Percentiles rank a stretch among this genome's conserved stretches.
Evolutionary conservation across 495 filamentous ascomycete genomes (phyloP).

Genomic region (Hapsidospora chrysogenum): DNA sequence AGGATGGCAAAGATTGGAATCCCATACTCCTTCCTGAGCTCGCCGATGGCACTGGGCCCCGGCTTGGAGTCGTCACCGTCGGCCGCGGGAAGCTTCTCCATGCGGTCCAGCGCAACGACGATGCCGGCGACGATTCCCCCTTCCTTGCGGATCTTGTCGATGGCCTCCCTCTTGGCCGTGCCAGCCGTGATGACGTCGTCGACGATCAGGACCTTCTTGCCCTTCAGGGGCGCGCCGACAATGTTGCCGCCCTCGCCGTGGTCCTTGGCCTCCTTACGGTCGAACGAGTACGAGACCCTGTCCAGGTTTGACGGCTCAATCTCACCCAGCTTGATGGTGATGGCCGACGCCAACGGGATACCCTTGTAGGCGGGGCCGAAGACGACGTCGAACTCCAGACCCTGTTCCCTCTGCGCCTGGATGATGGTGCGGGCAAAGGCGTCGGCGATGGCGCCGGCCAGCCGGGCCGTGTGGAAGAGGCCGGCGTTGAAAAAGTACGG

Average conservation of each 20-base stretch:
- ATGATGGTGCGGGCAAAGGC: constrained; percentile 67
- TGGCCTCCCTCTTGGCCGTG: constrained; percentile 81
- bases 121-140: constrained; percentile 74
- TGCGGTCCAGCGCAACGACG: constrained; percentile 71
- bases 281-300: constrained; percentile 65
- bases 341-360: constrained; percentile 65
- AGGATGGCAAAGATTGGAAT: constrained; percentile 39
- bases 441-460: constrained; percentile 53
- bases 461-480: constrained; percentile 58
- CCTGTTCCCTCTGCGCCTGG: constrained; percentile 17
- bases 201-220: constrained; percentile 72
- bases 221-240: constrained; percentile 68
- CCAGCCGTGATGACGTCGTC: constrained; percentile 95
- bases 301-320: constrained; percentile 38
- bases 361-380: constrained; percentile 95
- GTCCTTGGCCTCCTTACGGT: constrained; percentile 87
- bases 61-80: constrained; percentile 34
- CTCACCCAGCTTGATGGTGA: constrained; percentile 49
- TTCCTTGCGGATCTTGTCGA: constrained; percentile 62
- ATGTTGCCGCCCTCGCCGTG: constrained; percentile 90
- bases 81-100: constrained; percentile 54
- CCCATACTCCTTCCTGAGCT: constrained; percentile 52
- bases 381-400: constrained; percentile 45
- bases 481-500: constrained; percentile 99
- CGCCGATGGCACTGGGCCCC: constrained; percentile 57